Conservation (phyloP, 2,329 filamentous ascomycete species). For the Chaetomium globosum region DNA sequence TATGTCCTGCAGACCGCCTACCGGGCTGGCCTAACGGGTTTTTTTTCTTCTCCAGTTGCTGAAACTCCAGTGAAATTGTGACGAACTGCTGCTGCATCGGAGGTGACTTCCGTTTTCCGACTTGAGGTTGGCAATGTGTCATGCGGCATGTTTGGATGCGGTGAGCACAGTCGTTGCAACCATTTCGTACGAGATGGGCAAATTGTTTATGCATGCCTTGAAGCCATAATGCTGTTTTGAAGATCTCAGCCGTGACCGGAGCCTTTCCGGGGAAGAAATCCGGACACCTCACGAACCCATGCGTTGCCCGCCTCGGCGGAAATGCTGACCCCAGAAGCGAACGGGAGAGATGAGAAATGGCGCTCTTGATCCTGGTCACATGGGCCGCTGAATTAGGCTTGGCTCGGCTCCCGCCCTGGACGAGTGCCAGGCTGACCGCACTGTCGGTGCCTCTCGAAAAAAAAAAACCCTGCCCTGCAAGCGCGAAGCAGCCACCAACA, state of each 20-base stretch:
- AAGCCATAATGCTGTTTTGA: not conserved
- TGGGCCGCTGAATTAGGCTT: not conserved
- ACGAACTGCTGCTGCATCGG: slow-evolving; percentile 12
- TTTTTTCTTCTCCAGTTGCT: not conserved
- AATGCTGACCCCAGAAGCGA: not conserved
- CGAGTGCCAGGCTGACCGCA: not conserved
- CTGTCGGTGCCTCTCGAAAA: not conserved
- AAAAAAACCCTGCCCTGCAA: not conserved
- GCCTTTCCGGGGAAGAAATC: not conserved
- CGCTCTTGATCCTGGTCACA: not conserved
- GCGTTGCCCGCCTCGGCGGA: not conserved
- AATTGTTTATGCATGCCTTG: not conserved
- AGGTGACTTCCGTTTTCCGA: slow-evolving; percentile 15
- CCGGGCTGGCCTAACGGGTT: not conserved
- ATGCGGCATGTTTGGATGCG: not conserved
- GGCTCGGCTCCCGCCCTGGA: not conserved
- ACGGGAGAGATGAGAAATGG: not conserved
- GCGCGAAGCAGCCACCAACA: not conserved
- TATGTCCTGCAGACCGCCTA: slow-evolving; percentile 4
- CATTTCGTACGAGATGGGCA: not conserved
- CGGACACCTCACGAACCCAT: not conserved
- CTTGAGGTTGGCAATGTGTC: not conserved
- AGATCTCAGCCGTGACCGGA: not conserved
- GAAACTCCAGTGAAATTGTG: not conserved
- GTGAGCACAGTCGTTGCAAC: not conserved